Evolutionary conservation across 2,329 filamentous ascomycete genomes (phyloP).

Genomic region (Pseudogymnoascus sp.): DNA sequence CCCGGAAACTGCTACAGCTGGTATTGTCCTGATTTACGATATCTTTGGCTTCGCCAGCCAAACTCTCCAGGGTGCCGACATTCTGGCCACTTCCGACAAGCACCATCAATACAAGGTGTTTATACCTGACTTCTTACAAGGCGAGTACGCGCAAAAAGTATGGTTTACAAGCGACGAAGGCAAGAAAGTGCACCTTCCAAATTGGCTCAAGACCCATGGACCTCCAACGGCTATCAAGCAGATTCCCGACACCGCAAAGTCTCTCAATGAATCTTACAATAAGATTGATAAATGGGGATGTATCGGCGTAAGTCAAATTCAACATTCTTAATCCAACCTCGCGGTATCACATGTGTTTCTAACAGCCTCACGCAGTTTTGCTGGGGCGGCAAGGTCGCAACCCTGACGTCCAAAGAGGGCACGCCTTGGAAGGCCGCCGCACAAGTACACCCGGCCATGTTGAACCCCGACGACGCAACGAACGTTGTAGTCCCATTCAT

Average conservation of each 20-base stretch:
- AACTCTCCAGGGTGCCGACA: constrained; percentile 64
- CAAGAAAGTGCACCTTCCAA: constrained; percentile 22
- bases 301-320: constrained; percentile 15
- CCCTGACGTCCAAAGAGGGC: constrained; percentile 15
- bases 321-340: not conserved
- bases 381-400: constrained; percentile 29
- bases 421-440: constrained; percentile 21
- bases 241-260: constrained; percentile 48
- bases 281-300: constrained; percentile 41
- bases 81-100: constrained; percentile 46
- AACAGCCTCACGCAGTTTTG: constrained; percentile 18
- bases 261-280: constrained; percentile 45
- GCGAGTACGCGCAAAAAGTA: constrained; percentile 46
- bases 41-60: constrained; percentile 67
- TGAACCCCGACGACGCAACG: constrained; percentile 34
- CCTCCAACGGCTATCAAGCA: constrained; percentile 29
- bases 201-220: constrained; percentile 24
- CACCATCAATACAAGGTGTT: constrained; percentile 62
- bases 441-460: constrained; percentile 23
- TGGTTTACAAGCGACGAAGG: constrained; percentile 51
- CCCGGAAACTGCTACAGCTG: constrained; percentile 44
- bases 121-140: constrained; percentile 88
- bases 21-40: constrained; percentile 53
- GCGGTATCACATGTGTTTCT: not conserved
- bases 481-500: constrained; percentile 41